Percentiles rank a stretch among this genome's conserved stretches.
phyloP scores from a whole-genome alignment of 2,329 filamentous ascomycete genomes.

The Fusarium annulatum region DNA sequence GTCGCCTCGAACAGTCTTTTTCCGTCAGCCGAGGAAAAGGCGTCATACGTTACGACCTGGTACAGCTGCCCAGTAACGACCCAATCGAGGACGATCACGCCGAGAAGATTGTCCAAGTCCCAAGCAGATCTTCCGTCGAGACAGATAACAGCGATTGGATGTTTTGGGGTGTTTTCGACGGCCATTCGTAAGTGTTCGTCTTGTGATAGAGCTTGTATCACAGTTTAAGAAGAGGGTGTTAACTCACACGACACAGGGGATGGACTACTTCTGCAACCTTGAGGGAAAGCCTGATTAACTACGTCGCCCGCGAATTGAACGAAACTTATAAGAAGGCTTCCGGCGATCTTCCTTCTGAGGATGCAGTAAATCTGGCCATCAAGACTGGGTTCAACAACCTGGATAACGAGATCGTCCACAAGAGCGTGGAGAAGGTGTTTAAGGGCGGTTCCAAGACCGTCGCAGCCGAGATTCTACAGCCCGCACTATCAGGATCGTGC shows the following conservation, averaged over 20 bases:
- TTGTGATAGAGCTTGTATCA: neutral
- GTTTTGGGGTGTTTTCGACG: slow-evolving; percentile 99
- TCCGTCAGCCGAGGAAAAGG: slow-evolving; percentile 88
- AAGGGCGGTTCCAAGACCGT: slow-evolving; percentile 90
- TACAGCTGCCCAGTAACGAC: slow-evolving; percentile 94
- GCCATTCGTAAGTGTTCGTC: slow-evolving; percentile 77
- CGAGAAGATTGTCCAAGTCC: slow-evolving; percentile 96
- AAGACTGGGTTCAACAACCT: slow-evolving; percentile 90
- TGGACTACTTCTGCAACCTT: slow-evolving; percentile 99
- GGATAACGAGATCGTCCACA: slow-evolving; percentile 94
- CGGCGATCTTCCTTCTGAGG: slow-evolving; percentile 74
- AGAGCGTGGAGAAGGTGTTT: slow-evolving; percentile 90
- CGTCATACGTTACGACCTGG: slow-evolving; percentile 93
- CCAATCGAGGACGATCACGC: slow-evolving; percentile 99
- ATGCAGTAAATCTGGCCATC: slow-evolving; percentile 89
- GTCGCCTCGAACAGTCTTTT: slow-evolving; percentile 92
- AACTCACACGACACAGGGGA: slow-evolving; percentile 66
- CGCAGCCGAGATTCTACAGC: slow-evolving; percentile 90
- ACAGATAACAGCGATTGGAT: slow-evolving; percentile 88
- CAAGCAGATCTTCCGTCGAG: slow-evolving; percentile 61
- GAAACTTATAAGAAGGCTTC: slow-evolving; percentile 83
- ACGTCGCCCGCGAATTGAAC: slow-evolving; percentile 93
- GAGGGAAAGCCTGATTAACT: slow-evolving; percentile 90
- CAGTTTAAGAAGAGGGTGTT: neutral
- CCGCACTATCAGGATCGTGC: slow-evolving; percentile 95